Evolutionary conservation across 2,329 filamentous ascomycete species (phyloP).

Genomic region (Plenodomus biglobosus): DNA sequence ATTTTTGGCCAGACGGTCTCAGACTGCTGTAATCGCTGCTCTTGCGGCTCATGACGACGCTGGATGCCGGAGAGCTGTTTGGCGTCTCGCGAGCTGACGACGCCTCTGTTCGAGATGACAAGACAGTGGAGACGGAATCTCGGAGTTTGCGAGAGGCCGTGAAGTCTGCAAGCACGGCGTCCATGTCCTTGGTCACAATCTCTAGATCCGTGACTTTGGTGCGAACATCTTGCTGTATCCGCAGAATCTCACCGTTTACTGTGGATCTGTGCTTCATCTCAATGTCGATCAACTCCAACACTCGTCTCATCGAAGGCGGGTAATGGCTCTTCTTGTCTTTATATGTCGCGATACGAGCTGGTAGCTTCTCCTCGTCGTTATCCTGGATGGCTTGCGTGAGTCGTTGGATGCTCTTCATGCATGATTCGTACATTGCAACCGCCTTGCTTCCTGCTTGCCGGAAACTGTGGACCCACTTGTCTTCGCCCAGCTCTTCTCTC

Average conservation of each 20-base stretch:
- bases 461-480: conserved; percentile 95
- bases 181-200: conserved; percentile 74
- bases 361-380: conserved; percentile 64
- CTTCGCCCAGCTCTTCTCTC: conserved; percentile 87
- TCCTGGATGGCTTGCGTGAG: conserved; percentile 77
- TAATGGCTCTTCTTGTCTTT: conserved; percentile 95
- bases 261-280: conserved; percentile 95
- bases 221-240: conserved; percentile 82
- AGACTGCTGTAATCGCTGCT: conserved; percentile 50
- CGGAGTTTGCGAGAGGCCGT: conserved; percentile 72
- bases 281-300: conserved; percentile 89
- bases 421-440: conserved; percentile 94
- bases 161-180: conserved; percentile 70
- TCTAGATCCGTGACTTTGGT: conserved; percentile 78
- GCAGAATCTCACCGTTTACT: conserved; percentile 91
- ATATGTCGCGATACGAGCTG: conserved; percentile 80
- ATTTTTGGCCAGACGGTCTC: conserved; percentile 52
- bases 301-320: conserved; percentile 86
- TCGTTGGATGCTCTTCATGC: conserved; percentile 82
- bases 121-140: conserved; percentile 89
- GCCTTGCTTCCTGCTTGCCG: conserved; percentile 88
- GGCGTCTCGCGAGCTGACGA: conserved; percentile 69
- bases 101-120: conserved; percentile 69
- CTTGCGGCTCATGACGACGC: conserved; percentile 59
- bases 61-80: conserved; percentile 66